Base-by-base conservation (phyloP, 805 yeast genomes). In the Clavispora vitiphila region DNA sequence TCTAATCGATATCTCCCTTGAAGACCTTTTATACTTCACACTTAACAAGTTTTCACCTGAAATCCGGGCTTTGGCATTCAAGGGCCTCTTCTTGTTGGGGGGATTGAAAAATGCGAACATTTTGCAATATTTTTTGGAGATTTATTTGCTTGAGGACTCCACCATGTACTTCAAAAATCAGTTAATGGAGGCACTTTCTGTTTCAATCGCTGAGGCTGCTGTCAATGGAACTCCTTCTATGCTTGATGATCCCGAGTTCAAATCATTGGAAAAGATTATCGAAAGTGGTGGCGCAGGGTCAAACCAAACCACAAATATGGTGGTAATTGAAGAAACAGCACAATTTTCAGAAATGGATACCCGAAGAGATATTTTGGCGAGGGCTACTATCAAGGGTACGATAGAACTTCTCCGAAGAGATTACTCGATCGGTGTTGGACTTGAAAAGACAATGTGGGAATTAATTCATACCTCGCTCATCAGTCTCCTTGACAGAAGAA, bases 31-130 rank as follows among this genome's bases (percentile, higher is more conserved):
- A 27, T 64, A 71, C 37, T 73, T 72, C 51, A 77, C 90, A 0
- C 63, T 67, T 34, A 64, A 70, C 0, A 64, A 61, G n/a, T 67
- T 66, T 42, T 61, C 69, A 7, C 62, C 67, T 18, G 81, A 78
- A 18, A 72, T 86, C 1, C 62, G 95, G 32, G 53, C 83, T 8
- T 73, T 74, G 21, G 90, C 96, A 0, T 81, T 86, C 56, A 74
- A 77, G 42, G 85, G 88, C 0, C 55, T 93, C 23, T 65, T 93
- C 39, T 51, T 74, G 4, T 64, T 86, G 36, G 96, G 97, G 16
- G 96, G 93, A 1, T 60, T 90, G 48, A 81, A 80, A 44, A 86
- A 86, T 52, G 60, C 68, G 11, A 66, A 69, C 23, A 67, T 89
- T 3, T 56, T 89, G 47, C 65, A 72, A 15, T 86, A 86, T 51